Percentiles rank a stretch among this genome's conserved stretches.
Conservation (phyloP, 306 rosid species). For the Quercus glauca region DNA sequence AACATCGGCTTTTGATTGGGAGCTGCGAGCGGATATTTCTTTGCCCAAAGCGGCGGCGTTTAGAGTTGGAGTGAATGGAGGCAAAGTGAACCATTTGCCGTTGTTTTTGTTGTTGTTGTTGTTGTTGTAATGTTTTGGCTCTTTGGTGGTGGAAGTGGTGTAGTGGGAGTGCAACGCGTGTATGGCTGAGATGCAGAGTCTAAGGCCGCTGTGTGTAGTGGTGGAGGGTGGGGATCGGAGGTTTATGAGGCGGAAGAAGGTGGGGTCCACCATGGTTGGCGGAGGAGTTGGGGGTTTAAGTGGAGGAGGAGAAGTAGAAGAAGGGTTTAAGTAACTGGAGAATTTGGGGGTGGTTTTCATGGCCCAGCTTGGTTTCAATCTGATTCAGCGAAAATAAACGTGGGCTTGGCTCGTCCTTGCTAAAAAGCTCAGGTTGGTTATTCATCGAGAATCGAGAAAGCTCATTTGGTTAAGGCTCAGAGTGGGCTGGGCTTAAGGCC, state of each 20-base stretch:
- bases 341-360: background rate
- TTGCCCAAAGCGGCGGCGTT: constrained; percentile 35
- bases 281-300: background rate
- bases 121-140: constrained; percentile 7
- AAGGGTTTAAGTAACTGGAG: background rate
- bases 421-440: no score
- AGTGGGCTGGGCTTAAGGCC: no score
- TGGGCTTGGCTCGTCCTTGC: background rate
- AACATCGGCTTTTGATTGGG: background rate
- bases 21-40: constrained; percentile 13
- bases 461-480: no score
- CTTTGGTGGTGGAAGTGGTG: constrained; percentile 5
- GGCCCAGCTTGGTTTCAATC: no score
- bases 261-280: constrained; percentile 5
- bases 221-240: constrained; percentile 6
- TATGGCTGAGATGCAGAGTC: constrained; percentile 3
- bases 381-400: background rate
- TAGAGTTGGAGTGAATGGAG: constrained; percentile 44
- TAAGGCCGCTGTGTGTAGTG: background rate
- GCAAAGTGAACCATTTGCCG: constrained; percentile 61
- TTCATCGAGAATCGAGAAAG: no score
- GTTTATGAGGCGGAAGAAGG: constrained; percentile 31
- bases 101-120: background rate
- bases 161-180: constrained; percentile 1
- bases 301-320: background rate